These are phyloP conservation scores for Babesia ovis DNA, from an alignment of 169 alveolate species.

Conservation along the genomic window DNA sequence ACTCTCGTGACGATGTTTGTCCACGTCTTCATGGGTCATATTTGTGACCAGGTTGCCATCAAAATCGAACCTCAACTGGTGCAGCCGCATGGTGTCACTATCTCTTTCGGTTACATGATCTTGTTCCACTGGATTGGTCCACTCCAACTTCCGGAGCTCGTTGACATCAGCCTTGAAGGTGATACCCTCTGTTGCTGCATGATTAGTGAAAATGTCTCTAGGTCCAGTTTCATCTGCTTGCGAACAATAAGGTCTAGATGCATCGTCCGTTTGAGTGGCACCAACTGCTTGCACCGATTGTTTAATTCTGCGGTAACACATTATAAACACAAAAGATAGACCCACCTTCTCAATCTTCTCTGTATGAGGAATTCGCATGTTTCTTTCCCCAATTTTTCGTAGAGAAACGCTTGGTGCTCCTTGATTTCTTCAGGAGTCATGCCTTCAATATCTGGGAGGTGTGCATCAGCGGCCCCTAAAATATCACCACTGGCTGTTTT, in stretches of 20 bases:
- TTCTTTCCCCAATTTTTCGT: slow-evolving; percentile 47
- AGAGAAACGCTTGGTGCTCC: slow-evolving; percentile 38
- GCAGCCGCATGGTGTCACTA: slow-evolving; percentile 53
- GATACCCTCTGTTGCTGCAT: not conserved
- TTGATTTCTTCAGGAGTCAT: slow-evolving; percentile 45
- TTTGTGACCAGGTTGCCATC: slow-evolving; percentile 51
- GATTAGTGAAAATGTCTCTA: slow-evolving; percentile 20
- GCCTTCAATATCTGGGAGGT: slow-evolving; percentile 2
- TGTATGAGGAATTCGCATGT: slow-evolving; percentile 55
- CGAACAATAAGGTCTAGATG: not conserved
- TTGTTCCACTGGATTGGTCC: slow-evolving; percentile 76
- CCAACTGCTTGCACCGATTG: not conserved
- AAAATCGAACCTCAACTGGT: slow-evolving; percentile 73
- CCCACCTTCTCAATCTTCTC: slow-evolving; percentile 38
- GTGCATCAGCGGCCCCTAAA: not conserved
- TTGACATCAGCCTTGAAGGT: slow-evolving; percentile 29
- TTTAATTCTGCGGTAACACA: no score
- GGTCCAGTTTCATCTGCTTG: not conserved
- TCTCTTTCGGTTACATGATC: not conserved
- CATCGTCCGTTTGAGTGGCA: not conserved
- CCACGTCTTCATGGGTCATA: not conserved
- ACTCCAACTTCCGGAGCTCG: slow-evolving; percentile 71
- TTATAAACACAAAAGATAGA: not conserved
- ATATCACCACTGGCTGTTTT: not conserved
- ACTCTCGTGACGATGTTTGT: slow-evolving; percentile 52